phyloP scores from a whole-genome alignment of 2,329 filamentous ascomycete species.

The Cercospora brassicicola region DNA sequence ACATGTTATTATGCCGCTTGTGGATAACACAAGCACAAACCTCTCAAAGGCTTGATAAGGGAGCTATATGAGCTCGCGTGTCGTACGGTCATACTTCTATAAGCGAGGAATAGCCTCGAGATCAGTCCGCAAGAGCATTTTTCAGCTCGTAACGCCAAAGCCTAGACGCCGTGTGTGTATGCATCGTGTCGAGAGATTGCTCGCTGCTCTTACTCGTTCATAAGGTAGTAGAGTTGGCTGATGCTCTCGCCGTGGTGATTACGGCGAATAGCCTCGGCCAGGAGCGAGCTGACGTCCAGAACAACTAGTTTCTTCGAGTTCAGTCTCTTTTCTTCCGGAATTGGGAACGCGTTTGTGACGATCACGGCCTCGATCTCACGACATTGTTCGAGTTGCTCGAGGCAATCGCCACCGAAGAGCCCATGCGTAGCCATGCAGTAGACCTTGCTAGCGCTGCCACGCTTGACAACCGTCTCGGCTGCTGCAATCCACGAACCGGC shows the following conservation, averaged over 20 bases:
- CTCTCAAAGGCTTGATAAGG: background rate
- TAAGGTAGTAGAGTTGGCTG: conserved; percentile 52
- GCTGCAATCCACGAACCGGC: conserved; percentile 95
- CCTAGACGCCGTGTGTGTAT: background rate
- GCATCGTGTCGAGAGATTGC: background rate
- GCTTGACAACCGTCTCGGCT: conserved; percentile 93
- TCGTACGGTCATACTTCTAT: background rate
- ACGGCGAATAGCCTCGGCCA: conserved; percentile 88
- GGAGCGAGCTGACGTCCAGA: conserved; percentile 81
- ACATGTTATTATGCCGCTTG: background rate
- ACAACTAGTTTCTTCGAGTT: conserved; percentile 80
- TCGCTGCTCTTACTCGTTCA: conserved; percentile 27
- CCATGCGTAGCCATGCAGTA: conserved; percentile 98
- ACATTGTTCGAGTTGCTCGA: conserved; percentile 87
- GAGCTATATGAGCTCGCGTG: background rate
- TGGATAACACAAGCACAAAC: background rate
- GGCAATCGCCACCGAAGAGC: conserved; percentile 83
- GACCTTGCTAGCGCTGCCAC: conserved; percentile 85
- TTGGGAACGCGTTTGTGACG: conserved; percentile 96
- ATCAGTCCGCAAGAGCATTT: background rate
- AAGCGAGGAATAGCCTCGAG: background rate
- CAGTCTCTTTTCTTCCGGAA: conserved; percentile 69
- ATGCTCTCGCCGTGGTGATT: conserved; percentile 95
- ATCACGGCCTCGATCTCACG: conserved; percentile 92
- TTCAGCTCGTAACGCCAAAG: background rate